Conservation (phyloP, 2,329 filamentous ascomycete species). For the Phaeosphaeria sp. region DNA sequence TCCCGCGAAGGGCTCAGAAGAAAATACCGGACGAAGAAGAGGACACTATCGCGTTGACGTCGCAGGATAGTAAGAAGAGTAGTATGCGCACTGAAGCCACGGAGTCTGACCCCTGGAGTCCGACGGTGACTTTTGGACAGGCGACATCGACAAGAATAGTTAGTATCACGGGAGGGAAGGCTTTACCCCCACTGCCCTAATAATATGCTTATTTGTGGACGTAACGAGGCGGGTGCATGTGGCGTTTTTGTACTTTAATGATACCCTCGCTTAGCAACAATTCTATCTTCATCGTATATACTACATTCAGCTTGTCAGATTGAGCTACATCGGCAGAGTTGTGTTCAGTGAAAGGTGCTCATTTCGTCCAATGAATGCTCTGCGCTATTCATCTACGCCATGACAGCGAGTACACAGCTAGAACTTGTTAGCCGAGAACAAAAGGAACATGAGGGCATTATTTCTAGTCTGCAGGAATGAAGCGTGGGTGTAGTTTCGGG, state of each 20-base stretch:
- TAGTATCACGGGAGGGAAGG: slow-evolving; percentile 12
- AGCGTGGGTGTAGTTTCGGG: no score
- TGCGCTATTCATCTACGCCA: no score
- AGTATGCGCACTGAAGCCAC: slow-evolving; percentile 10
- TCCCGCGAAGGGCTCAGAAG: slow-evolving; percentile 13
- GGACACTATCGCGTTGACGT: slow-evolving; percentile 25
- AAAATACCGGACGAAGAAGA: slow-evolving; percentile 4
- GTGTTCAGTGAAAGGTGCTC: no score
- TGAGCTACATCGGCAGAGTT: no score
- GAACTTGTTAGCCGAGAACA: no score
- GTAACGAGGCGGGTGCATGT: neutral
- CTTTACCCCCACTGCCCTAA: neutral
- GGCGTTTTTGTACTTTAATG: neutral
- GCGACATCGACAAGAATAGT: slow-evolving; percentile 19
- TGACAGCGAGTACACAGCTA: no score
- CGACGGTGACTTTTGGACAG: slow-evolving; percentile 21
- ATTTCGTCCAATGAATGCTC: no score
- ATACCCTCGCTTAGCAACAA: neutral
- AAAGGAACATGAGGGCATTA: no score
- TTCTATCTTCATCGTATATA: neutral
- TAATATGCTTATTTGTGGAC: neutral
- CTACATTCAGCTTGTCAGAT: no score
- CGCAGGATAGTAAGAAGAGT: slow-evolving; percentile 11
- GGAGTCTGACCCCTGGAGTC: slow-evolving; percentile 27
- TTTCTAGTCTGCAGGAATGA: no score